Conservation (phyloP, 225 moss, liverwort and hornwort genomes). For the Physcomitrellopsis africana region DNA sequence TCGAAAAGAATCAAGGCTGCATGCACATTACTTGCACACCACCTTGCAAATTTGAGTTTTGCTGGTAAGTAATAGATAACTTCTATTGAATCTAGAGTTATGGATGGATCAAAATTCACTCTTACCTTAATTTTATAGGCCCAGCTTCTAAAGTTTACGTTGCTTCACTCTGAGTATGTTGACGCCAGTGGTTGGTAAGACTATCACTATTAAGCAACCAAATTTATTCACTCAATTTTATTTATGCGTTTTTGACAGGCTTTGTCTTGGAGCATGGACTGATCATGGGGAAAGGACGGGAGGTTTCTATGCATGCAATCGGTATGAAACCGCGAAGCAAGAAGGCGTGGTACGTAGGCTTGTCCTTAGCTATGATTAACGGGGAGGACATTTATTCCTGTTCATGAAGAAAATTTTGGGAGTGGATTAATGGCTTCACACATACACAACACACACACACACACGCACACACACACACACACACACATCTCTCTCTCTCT, state of each 20-base stretch:
- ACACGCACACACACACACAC: background rate
- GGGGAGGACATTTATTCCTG: background rate
- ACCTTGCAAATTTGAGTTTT: slow-evolving; percentile 92
- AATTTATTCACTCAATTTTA: background rate
- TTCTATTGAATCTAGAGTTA: slow-evolving; percentile 16
- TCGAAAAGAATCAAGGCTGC: slow-evolving; percentile 97
- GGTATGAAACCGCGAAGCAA: slow-evolving; percentile 96
- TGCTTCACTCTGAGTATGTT: slow-evolving; percentile 12
- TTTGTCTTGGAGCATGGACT: slow-evolving; percentile 95
- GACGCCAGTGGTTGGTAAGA: background rate
- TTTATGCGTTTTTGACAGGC: slow-evolving; percentile 46
- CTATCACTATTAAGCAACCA: slow-evolving; percentile 7
- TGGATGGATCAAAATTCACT: slow-evolving; percentile 10
- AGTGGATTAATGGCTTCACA: background rate
- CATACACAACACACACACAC: too few species aligned
- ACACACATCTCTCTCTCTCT: too few species aligned
- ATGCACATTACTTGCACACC: slow-evolving; percentile 99
- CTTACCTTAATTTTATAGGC: background rate
- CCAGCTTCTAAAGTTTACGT: background rate
- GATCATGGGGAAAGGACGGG: slow-evolving; percentile 94
- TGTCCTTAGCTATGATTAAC: slow-evolving; percentile 1
- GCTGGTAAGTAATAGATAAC: slow-evolving; percentile 45
- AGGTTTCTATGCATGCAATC: slow-evolving; percentile 95
- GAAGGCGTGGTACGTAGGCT: slow-evolving; percentile 67
- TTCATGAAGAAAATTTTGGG: background rate